A percentile compares a stretch with the other conserved stretches of the same genome.
Conservation (phyloP, 1,284 basidiomycete species). For the Sanghuangporus baumii region DNA sequence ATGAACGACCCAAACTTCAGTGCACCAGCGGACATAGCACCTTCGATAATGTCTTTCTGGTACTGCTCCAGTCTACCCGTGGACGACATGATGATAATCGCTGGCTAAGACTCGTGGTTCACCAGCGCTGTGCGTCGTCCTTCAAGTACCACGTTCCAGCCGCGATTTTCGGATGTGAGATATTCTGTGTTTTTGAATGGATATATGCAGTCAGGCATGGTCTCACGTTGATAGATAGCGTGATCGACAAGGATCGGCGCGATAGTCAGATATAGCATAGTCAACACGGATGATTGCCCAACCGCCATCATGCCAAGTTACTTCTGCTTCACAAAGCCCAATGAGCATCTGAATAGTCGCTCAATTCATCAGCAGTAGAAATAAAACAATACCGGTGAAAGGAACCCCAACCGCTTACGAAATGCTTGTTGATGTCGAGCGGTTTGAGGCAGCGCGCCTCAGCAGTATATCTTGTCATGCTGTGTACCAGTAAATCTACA, state of each 20-base stretch:
- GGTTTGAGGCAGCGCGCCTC: too few relatives aligned
- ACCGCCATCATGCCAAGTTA: too few relatives aligned
- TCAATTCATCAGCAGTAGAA: neutral
- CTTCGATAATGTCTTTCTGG: conserved; percentile 43
- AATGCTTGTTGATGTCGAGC: too few relatives aligned
- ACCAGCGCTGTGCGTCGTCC: neutral
- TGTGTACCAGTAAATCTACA: neutral
- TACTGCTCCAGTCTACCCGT: conserved; percentile 20
- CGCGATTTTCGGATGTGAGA: neutral
- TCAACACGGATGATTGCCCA: too few relatives aligned
- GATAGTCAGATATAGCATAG: neutral
- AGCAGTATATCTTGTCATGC: too few relatives aligned
- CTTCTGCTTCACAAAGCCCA: too few relatives aligned
- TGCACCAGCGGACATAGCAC: conserved; percentile 50
- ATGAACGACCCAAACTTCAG: conserved; percentile 90
- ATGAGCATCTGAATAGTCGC: neutral
- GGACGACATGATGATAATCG: neutral
- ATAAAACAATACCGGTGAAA: neutral
- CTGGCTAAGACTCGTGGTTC: neutral
- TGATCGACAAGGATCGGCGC: neutral
- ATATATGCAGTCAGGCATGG: neutral
- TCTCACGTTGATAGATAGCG: too few relatives aligned
- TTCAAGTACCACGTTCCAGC: neutral
- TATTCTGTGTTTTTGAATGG: neutral
- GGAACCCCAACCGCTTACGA: neutral